Conservation (phyloP, 23 red algal genomes). For the Gracilaria gracilis region DNA sequence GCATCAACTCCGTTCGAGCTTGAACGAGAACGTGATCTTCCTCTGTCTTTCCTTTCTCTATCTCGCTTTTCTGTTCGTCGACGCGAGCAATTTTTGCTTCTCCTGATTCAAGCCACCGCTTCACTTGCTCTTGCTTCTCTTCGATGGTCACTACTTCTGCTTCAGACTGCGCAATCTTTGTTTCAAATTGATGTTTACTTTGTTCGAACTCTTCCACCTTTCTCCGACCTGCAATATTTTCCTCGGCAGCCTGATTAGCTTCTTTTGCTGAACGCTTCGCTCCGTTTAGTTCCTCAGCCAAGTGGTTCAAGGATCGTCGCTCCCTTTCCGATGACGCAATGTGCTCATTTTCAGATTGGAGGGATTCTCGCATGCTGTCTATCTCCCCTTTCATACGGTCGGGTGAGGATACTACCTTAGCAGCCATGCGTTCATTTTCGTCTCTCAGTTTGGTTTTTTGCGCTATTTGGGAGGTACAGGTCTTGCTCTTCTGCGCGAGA, state of each 20-base stretch:
- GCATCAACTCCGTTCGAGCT: neutral
- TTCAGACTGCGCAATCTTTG: constrained; percentile 65
- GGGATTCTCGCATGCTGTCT: constrained; percentile 68
- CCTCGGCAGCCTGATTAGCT: constrained; percentile 45
- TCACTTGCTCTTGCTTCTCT: constrained; percentile 57
- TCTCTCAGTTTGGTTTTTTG: constrained; percentile 58
- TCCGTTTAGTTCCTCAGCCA: constrained; percentile 51
- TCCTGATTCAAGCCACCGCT: constrained; percentile 58
- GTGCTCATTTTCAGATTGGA: constrained; percentile 72
- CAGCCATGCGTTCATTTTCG: constrained; percentile 70
- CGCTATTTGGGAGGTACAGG: constrained; percentile 43
- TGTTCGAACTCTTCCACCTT: constrained; percentile 51
- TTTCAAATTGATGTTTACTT: constrained; percentile 40
- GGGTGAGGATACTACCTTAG: constrained; percentile 83
- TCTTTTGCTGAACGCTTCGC: constrained; percentile 43
- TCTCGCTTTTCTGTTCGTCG: constrained; percentile 68
- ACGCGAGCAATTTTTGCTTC: constrained; percentile 78
- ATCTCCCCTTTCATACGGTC: constrained; percentile 88
- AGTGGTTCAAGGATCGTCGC: constrained; percentile 33
- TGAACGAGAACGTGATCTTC: constrained; percentile 46
- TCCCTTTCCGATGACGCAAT: constrained; percentile 54
- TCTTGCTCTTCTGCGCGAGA: constrained; percentile 66
- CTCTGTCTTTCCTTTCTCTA: constrained; percentile 27
- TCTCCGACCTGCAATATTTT: constrained; percentile 46
- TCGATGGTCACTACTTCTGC: constrained; percentile 54